Evolutionary conservation across 768 basidiomycete species (phyloP).

Genomic region (Russula compacta): DNA sequence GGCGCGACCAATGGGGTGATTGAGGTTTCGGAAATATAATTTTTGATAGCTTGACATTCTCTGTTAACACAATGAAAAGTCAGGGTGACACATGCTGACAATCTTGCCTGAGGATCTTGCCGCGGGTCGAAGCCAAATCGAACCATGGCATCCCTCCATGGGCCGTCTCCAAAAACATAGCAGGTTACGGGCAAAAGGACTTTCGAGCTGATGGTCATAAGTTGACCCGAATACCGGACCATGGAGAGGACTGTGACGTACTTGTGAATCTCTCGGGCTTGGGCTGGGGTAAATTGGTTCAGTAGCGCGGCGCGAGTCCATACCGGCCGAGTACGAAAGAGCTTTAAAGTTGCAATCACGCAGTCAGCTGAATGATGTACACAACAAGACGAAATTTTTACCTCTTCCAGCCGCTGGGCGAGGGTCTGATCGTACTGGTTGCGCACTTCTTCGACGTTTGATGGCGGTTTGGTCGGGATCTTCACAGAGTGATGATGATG

Average conservation of each 20-base stretch:
- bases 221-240: neutral
- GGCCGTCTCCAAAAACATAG: constrained; percentile 90
- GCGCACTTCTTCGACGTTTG: constrained; percentile 51
- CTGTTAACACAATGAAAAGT: neutral
- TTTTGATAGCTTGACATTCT: constrained; percentile 64
- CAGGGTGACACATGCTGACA: constrained; percentile 40
- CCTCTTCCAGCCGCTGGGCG: constrained; percentile 46
- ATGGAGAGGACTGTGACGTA: constrained; percentile 28
- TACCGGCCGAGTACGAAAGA: constrained; percentile 66
- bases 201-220: constrained; percentile 52
- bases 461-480: constrained; percentile 50
- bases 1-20: constrained; percentile 68
- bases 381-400: constrained; percentile 21
- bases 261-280: constrained; percentile 71
- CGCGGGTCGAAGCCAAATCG: constrained; percentile 88
- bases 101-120: constrained; percentile 55
- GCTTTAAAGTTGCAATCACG: constrained; percentile 30
- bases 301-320: constrained; percentile 86
- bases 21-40: constrained; percentile 81
- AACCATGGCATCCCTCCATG: constrained; percentile 85
- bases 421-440: constrained; percentile 46
- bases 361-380: neutral
- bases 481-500: neutral
- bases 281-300: constrained; percentile 64
- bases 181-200: constrained; percentile 68